Base-by-base conservation (phyloP, 805 yeast species). In the Ogataea degrootiae region DNA sequence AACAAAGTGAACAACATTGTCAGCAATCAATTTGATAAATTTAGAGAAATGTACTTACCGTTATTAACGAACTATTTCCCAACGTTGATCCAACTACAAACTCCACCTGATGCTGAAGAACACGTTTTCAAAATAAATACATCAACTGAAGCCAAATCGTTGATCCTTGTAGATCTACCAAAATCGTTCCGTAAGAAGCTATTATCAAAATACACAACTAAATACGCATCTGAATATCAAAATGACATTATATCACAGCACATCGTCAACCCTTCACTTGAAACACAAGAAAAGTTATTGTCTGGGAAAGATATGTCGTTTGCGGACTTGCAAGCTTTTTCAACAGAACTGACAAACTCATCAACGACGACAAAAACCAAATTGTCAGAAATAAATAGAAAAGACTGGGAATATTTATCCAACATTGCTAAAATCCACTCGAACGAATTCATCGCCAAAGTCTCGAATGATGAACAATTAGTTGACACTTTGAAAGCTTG, bases 1-100 rank as follows among this genome's bases (percentile, higher is more conserved):
- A 75, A 83, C 57, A 94, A 94, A 65, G 87, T 91, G 37, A 71
- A 73, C 42, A 94, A 94, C 62, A 94, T 94, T 51, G 98, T 94
- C 3, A 63, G 67, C 11, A 85, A 85, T 63, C 97, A 94, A 65
- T 76, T 79, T 52, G 67, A 69, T 17, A 75, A 79, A 52, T 94
- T 94, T 68, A 76, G 83, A 49, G 67, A 69, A 47, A 77, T 94
- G 58, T 94, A 94, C 61, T 68, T 72, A n/a, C 96, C 96, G 2
- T 65, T 83, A 8, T 53, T 81, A 43, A 65, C 65, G 39, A 67
- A 68, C 19, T 67, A 76, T 39, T 73, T 76, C 39, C 65, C 72
- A 42, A 58, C 66, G 12, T 46, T 56, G 5, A 40, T 66, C 9
- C 52, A 60, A 44, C 36, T 35, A 16, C 34, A 48, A 1, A 60